phyloP scores from a whole-genome alignment of 495 filamentous ascomycete genomes.

The Aspergillus incahuasiensis region DNA sequence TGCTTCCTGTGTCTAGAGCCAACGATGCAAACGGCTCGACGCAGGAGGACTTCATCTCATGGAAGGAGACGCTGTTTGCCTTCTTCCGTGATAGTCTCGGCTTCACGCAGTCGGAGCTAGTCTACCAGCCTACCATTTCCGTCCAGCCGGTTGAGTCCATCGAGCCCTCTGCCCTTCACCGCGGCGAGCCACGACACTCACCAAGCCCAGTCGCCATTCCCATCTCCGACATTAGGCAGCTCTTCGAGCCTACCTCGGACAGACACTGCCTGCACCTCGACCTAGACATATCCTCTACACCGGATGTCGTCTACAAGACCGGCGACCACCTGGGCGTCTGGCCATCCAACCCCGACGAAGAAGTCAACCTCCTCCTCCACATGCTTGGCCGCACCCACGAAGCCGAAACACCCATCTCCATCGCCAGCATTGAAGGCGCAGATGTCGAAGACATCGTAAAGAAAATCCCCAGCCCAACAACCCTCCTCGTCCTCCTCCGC shows the following conservation, averaged over 20 bases:
- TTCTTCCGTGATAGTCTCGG: constrained; percentile 33
- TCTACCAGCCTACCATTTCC: constrained; percentile 38
- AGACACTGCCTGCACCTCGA: constrained; percentile 50
- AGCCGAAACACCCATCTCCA: constrained; percentile 25
- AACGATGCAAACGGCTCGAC: constrained; percentile 47
- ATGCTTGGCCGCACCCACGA: constrained; percentile 30
- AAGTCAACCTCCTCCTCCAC: constrained; percentile 35
- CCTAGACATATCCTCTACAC: constrained; percentile 34
- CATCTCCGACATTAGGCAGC: constrained; percentile 32
- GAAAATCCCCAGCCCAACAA: constrained; percentile 40
- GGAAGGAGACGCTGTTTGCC: constrained; percentile 42
- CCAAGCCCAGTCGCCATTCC: constrained; percentile 19
- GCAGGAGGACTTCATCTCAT: constrained; percentile 48
- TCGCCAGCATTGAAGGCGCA: constrained; percentile 27
- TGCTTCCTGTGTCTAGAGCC: constrained; percentile 37
- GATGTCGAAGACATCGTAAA: constrained; percentile 22
- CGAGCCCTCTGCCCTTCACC: constrained; percentile 35
- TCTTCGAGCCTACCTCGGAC: constrained; percentile 28
- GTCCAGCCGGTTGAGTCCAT: constrained; percentile 36
- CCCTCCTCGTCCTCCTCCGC: constrained; percentile 34
- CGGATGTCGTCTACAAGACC: constrained; percentile 59
- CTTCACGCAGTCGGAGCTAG: constrained; percentile 32
- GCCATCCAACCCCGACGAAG: constrained; percentile 59
- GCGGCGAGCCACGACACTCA: constrained; percentile 33
- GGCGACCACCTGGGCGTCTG: constrained; percentile 76